Percentiles rank a stretch among this genome's conserved stretches.
phyloP scores from a whole-genome alignment of 441 rosid species.

The Gossypium armourianum region DNA sequence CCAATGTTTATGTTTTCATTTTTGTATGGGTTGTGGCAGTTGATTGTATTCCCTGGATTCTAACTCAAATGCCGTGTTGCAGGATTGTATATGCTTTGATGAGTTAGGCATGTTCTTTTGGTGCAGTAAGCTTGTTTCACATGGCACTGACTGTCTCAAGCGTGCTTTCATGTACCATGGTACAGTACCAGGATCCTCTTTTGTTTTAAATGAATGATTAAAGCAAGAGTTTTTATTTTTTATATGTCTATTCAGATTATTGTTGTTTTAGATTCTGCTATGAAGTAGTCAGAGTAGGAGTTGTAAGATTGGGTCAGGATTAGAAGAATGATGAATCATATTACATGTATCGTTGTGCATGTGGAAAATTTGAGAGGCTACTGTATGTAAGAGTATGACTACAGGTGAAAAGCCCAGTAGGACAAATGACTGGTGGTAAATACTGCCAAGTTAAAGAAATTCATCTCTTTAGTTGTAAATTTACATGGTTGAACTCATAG shows the following conservation, averaged over 20 bases:
- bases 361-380: neutral
- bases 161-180: constrained; percentile 23
- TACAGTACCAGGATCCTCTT: neutral
- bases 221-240: neutral
- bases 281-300: neutral
- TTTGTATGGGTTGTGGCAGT: neutral
- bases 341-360: neutral
- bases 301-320: neutral
- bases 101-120: constrained; percentile 21
- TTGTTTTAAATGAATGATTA: neutral
- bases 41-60: constrained; percentile 3
- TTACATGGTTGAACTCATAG: neutral
- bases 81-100: constrained; percentile 16
- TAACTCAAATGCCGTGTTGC: constrained; percentile 7
- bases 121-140: constrained; percentile 17
- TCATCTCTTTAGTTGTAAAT: neutral
- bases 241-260: neutral
- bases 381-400: neutral
- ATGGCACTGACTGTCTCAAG: constrained; percentile 25
- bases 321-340: neutral
- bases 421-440: neutral
- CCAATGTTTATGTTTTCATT: neutral
- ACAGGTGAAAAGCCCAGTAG: neutral
- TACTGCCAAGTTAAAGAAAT: neutral
- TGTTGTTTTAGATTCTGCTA: neutral